Evolutionary conservation across 306 rosid species (phyloP), one percentile per base, ranked within the genome.

Genomic region (Benincasa hispida): DNA sequence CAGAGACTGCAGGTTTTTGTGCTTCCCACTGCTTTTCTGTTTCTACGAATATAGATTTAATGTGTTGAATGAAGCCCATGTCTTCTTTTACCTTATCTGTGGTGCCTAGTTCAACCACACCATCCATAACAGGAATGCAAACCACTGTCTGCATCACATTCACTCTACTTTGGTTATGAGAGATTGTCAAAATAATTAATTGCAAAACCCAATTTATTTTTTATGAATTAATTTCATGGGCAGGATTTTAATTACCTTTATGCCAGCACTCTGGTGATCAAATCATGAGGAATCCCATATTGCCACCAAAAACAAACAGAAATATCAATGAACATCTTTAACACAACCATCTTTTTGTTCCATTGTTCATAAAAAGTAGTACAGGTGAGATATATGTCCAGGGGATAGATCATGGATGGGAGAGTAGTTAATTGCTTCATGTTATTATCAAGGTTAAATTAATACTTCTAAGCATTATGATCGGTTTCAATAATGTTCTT

Each of bases 21-120:
- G 89, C 92, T 0, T 56, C 86, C 54, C 78, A 88, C 50, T 80
- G 85, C 56, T 79, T 85, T 35, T 87, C 89, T 6, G 79, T 85
- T 35, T 87, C 89, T 6, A 25, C 25, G 81, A 94, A 94, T 83
- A 94, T 90, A 8, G 87, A 86, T 81, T 83, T 92, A 10, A 92
- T 84, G 21, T 87, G 99, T 86, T 89, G 86, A 72, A 90, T 78
- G 5, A 94, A 86, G 27, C 78, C 89, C 54, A 83, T 75, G 68
- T 94, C 96, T 83, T 94, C 96, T 67, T 82, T 83, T 56, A 92
- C 90, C 98, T 93, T 91, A 5, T 90, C 93, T 0, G 86, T 88
- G 56, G 96, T 87, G 79, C 99, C 99, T 0, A 94, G 73, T 74
- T 94, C 99, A n/a, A 94, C 96, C 17, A 94, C 97, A 47, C 97